Base-by-base conservation (phyloP, 495 filamentous ascomycete species). In the Schizothecium vesticola region DNA sequence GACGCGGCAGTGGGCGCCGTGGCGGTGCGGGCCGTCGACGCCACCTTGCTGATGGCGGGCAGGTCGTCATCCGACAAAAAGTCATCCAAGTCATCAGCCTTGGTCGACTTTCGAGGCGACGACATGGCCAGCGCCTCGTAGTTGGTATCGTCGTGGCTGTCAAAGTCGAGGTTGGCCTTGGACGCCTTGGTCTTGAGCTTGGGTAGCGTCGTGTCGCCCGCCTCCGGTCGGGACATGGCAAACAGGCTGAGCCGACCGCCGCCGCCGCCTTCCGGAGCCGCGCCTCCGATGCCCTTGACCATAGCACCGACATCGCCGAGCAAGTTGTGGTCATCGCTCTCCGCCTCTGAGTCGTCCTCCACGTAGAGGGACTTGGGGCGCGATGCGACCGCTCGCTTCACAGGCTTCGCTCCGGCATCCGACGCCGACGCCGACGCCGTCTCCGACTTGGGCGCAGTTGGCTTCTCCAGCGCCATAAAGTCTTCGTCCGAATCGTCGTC, bases 241-340 rank as follows among this genome's bases (percentile, higher is more conserved):
- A 95, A 94, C 60, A 96, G 83, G 68, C 83, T 85, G 62, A 86
- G 78, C 61, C 85, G 87, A 76, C 69, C 88, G 77, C 70, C 85
- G 77, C 70, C 85, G 29, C 82, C 77, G 33, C 65, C 68, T 66
- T 66, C 70, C n/a, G 69, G 63, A 31, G 78, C 75, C 22, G 81
- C 78, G 65, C 80, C 85, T 55, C 89, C 84, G 75, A 96, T 94
- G 59, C 92, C 93, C 81, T 97, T 97, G 72, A 97, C 93, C 87
- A 97, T 89, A 67, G 87, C 86, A 76, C 88, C 91, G 64, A 97
- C 91, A 76, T 97, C 92, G 59, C 90, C 90, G 63, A 97, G 87
- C 77, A 92, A 80, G 69, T 91, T 88, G 72, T 86, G 87, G 65
- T 89, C 81, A 56, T 80, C 81, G 61, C 80, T 80, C 6, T 78